phyloP scores from a whole-genome alignment of 495 filamentous ascomycete genomes.

The Zalerion maritima region DNA sequence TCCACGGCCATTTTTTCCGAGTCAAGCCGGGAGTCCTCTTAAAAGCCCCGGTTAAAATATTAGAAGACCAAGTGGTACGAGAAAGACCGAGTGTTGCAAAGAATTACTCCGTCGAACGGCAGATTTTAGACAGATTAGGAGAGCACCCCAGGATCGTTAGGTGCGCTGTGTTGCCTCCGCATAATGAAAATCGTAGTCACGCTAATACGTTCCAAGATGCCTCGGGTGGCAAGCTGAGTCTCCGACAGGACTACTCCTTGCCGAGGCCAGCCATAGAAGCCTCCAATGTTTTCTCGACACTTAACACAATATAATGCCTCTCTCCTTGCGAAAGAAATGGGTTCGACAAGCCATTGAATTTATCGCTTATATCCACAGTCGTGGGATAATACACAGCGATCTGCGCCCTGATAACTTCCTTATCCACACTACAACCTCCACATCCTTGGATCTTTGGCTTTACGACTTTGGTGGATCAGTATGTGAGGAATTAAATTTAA shows the following conservation, averaged over 20 bases:
- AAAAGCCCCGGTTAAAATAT: constrained; percentile 2
- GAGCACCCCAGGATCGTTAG: constrained; percentile 3
- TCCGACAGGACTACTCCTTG: no score
- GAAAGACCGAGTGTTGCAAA: constrained; percentile 1
- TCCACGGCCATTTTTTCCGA: constrained; percentile 2
- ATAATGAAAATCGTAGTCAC: no score
- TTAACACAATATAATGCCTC: constrained; percentile 1
- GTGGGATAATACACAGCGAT: constrained; percentile 9
- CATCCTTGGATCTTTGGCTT: constrained; percentile 3
- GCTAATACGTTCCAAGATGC: no score
- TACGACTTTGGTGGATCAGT: constrained; percentile 11
- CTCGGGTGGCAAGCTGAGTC: no score
- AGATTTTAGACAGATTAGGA: constrained; percentile 3
- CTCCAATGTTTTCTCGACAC: constrained; percentile 3
- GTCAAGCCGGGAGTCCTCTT: constrained; percentile 2
- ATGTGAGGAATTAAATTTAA: constrained; percentile 6
- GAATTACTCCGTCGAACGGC: constrained; percentile 1
- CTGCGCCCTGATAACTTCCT: constrained; percentile 6
- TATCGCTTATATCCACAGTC: constrained; percentile 5
- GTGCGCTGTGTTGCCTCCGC: no score
- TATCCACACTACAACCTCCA: constrained; percentile 5
- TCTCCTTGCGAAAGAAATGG: constrained; percentile 2
- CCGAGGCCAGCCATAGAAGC: constrained; percentile 4
- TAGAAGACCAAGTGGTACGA: constrained; percentile 1
- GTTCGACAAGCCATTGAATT: constrained; percentile 3